Conservation (phyloP, 2,329 filamentous ascomycete species). For the Stemphylium beticola region DNA sequence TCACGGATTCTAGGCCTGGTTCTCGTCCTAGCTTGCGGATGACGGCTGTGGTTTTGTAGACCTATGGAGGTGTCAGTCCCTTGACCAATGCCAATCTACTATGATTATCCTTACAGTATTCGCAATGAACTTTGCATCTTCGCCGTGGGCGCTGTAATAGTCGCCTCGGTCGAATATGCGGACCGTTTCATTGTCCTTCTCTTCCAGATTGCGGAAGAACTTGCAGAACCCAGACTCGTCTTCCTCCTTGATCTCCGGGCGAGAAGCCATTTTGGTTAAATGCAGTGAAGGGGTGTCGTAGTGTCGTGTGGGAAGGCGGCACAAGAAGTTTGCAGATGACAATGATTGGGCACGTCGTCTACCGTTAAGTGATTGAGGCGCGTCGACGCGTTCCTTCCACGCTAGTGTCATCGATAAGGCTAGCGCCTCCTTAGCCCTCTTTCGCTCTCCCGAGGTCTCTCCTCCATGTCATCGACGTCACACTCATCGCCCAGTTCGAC, state of each 20-base stretch:
- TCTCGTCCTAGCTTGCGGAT: constrained; percentile 86
- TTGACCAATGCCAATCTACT: too few species aligned
- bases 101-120: constrained; percentile 64
- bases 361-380: constrained; percentile 9
- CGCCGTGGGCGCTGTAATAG: constrained; percentile 92
- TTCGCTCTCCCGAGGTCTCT: background rate
- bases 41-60: constrained; percentile 98
- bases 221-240: constrained; percentile 97
- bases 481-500: too few species aligned
- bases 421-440: background rate
- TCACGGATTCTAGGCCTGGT: constrained; percentile 88
- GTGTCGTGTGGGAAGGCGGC: background rate
- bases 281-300: background rate
- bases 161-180: constrained; percentile 94
- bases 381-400: constrained; percentile 10
- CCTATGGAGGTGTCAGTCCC: constrained; percentile 53
- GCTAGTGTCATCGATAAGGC: constrained; percentile 9
- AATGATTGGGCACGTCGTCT: constrained; percentile 8
- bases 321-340: background rate
- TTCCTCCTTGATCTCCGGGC: constrained; percentile 74
- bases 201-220: constrained; percentile 87
- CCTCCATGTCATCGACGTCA: too few species aligned
- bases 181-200: constrained; percentile 74
- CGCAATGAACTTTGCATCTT: constrained; percentile 84
- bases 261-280: constrained; percentile 55